Percentiles rank a stretch among this genome's conserved stretches.
These are phyloP conservation scores for Haplosporangium sp. DNA, from an alignment of 371 early-diverging fungal species.

Conservation along the genomic window DNA sequence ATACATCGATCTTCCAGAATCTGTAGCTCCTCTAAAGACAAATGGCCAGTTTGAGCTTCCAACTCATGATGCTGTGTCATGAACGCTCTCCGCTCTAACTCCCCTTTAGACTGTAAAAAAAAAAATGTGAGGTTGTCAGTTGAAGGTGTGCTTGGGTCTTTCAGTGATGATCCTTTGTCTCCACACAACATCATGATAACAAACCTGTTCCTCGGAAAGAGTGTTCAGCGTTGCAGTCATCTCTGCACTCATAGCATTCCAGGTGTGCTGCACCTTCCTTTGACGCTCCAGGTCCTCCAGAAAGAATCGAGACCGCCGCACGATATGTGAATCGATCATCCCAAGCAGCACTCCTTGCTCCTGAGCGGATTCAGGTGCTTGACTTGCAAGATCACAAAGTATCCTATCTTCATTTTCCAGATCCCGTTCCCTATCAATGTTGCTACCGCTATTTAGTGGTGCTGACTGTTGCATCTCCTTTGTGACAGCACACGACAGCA, in stretches of 20 bases:
- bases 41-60: neutral
- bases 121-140: neutral
- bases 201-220: constrained; percentile 16
- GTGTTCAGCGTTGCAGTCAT: constrained; percentile 13
- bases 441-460: neutral
- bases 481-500: constrained; percentile 17
- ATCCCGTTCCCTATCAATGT: neutral
- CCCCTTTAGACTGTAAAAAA: constrained; percentile 13
- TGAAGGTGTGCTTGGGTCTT: no score
- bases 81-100: constrained; percentile 20
- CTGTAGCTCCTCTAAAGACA: constrained; percentile 18
- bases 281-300: constrained; percentile 13
- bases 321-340: constrained; percentile 19
- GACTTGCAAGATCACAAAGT: constrained; percentile 4
- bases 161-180: no score
- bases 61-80: constrained; percentile 14
- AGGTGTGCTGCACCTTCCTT: constrained; percentile 2
- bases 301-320: constrained; percentile 2
- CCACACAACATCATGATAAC: neutral
- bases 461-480: neutral
- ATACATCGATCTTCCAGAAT: constrained; percentile 31
- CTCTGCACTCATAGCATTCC: constrained; percentile 21
- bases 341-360: constrained; percentile 13
- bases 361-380: constrained; percentile 6
- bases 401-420: neutral